Evolutionary conservation across 2,329 filamentous ascomycete species (phyloP), one percentile per base, ranked within the genome.

Genomic region (Erysiphe pulchra): DNA sequence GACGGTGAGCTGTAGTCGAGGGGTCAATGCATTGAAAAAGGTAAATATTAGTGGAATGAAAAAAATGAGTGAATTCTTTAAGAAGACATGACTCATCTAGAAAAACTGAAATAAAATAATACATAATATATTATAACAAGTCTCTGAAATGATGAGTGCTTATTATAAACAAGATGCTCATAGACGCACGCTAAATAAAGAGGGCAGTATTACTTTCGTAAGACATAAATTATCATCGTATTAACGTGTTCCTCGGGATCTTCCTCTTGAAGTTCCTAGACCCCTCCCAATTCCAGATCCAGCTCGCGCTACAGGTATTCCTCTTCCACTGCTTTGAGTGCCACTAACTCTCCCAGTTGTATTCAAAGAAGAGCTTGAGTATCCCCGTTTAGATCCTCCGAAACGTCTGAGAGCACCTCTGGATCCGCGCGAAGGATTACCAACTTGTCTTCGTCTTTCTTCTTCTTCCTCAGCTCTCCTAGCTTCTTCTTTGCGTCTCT

Each of bases 11-110:
- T 72, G 82, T 62, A 90, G 80, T 50, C 69, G 75, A 28, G 86
- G 75, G 0, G 74, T 94, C 1, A 77, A 76, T 57, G 71, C 86
- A 42, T 60, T 98, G 56, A 80, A 80, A 59, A 98, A 95, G 64
- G 87, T 86, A 42, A 81, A 95, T 62, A 86, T 80, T 0, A 73
- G 64, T 18, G 90, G 90, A 1, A 98, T 98, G 90, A 90, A 81
- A 70, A 98, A 95, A 66, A 72, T 98, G 71, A 93, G 82, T 58
- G 73, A 77, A 50, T 98, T 98, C 63, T 98, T 98, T 61, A 75
- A 75, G 49, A 92, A 87, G 63, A 64, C 63, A 48, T 57, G 44
- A 54, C 4, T 16, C 14, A 28, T 6, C 24, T 6, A 28, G 8
- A 28, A 8, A 28, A 28, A 28, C 24, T 1, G 24, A 9, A 28